These are phyloP conservation scores for Diaporthe vaccinii DNA, from an alignment of 2,329 filamentous ascomycete species.

Conservation along the genomic window DNA sequence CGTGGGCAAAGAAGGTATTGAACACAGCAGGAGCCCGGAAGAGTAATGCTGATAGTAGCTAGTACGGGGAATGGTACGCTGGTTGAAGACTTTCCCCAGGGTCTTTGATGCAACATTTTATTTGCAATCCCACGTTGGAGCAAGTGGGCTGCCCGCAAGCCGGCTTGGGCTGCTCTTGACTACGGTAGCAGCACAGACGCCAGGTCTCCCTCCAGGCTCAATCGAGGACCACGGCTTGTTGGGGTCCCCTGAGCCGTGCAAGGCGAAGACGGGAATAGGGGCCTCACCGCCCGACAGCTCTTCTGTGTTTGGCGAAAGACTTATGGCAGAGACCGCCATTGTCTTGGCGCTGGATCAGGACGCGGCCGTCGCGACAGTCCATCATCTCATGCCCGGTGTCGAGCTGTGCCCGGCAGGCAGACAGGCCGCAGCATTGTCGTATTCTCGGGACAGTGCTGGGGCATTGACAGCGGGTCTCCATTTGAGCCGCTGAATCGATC, in stretches of 20 bases:
- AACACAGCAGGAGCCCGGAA: background rate
- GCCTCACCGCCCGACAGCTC: conserved; percentile 21
- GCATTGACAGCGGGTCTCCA: background rate
- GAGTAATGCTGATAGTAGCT: background rate
- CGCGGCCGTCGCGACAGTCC: conserved; percentile 2
- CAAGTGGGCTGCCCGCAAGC: background rate
- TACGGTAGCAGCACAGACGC: background rate
- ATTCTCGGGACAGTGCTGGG: background rate
- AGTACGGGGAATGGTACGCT: background rate
- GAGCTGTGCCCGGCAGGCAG: background rate
- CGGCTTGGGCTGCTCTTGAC: background rate
- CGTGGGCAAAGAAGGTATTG: background rate
- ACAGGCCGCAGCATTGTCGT: background rate
- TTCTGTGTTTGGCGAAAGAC: background rate
- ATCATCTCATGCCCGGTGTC: background rate
- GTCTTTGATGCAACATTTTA: background rate
- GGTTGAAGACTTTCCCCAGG: background rate
- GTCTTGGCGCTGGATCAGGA: conserved; percentile 12
- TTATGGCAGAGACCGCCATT: conserved; percentile 22
- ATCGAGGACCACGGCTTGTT: background rate
- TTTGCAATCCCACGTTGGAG: background rate
- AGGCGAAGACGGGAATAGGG: conserved; percentile 21
- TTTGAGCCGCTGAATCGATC: conserved; percentile 5
- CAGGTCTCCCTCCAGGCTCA: background rate
- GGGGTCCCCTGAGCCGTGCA: conserved; percentile 8